phyloP scores from a whole-genome alignment of 2,329 filamentous ascomycete species.

The Cercospora sp. region DNA sequence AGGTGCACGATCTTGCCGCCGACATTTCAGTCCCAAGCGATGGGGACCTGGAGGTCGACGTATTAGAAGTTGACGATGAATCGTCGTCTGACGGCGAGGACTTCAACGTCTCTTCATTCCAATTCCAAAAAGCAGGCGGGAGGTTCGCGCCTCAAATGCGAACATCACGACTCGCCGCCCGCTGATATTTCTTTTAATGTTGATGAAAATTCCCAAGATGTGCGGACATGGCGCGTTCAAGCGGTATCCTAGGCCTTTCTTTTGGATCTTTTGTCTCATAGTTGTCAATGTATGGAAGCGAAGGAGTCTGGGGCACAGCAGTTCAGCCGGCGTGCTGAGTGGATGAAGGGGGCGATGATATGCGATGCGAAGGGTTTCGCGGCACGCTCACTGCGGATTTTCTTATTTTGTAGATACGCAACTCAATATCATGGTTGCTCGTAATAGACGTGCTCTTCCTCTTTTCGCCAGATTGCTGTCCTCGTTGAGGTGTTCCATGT shows the following conservation, averaged over 20 bases:
- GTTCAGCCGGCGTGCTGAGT: background rate
- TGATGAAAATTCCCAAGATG: background rate
- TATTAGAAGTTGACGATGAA: constrained; percentile 25
- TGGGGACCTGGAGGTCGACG: constrained; percentile 24
- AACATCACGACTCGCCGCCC: constrained; percentile 13
- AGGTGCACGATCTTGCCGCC: constrained; percentile 11
- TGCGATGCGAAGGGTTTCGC: background rate
- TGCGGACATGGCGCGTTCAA: constrained; percentile 7
- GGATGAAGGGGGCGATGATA: background rate
- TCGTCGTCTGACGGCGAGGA: constrained; percentile 21
- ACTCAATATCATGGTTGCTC: constrained; percentile 12
- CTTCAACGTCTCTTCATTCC: constrained; percentile 23
- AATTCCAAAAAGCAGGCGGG: constrained; percentile 8
- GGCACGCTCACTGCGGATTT: constrained; percentile 3
- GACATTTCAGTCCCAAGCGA: constrained; percentile 16
- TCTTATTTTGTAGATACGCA: constrained; percentile 8
- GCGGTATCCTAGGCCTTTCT: constrained; percentile 2
- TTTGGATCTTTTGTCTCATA: constrained; percentile 5
- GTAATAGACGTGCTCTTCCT: background rate
- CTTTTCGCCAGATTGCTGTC: background rate
- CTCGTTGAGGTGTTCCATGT: background rate
- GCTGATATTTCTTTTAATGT: constrained; percentile 7
- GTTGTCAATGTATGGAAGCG: constrained; percentile 8
- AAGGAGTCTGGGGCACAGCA: constrained; percentile 7
- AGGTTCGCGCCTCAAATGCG: constrained; percentile 19